Evolutionary conservation across 805 yeast genomes (phyloP).

Genomic region (Myxozyma nipponensis): DNA sequence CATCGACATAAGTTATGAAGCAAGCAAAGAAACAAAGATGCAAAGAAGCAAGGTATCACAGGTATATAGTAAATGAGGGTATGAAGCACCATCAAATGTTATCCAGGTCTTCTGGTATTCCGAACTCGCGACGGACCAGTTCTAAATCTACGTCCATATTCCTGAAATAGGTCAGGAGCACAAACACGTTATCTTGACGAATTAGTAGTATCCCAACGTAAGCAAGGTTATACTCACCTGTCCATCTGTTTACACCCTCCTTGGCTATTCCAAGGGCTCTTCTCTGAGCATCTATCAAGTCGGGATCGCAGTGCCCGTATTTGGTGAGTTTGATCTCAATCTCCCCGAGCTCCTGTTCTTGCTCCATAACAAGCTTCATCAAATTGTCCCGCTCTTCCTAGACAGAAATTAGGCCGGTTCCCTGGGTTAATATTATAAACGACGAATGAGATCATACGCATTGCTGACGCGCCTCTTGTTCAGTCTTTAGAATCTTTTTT

Average conservation of each 20-base stretch:
- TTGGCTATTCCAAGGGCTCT: constrained; percentile 7
- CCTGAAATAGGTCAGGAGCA: constrained; percentile 40
- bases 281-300: constrained; percentile 10
- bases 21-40: not conserved
- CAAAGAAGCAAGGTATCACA: not conserved
- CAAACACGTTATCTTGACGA: constrained; percentile 43
- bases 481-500: constrained; percentile 12
- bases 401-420: not conserved
- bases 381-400: constrained; percentile 12
- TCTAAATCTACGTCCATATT: constrained; percentile 35
- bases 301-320: constrained; percentile 22
- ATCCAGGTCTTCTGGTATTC: constrained; percentile 44
- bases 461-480: constrained; percentile 5
- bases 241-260: constrained; percentile 32
- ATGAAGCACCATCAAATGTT: constrained; percentile 18
- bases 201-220: not conserved
- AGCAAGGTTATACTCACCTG: constrained; percentile 13
- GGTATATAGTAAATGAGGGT: not conserved
- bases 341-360: constrained; percentile 6
- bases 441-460: constrained; percentile 1
- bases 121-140: constrained; percentile 41
- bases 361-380: constrained; percentile 4
- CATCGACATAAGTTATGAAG: not conserved
- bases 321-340: constrained; percentile 4
- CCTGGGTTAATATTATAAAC: not conserved